Percentiles rank a stretch among this genome's conserved stretches.
phyloP scores from a whole-genome alignment of 148 eudicot genomes.

The Chenopodium berlandieri region DNA sequence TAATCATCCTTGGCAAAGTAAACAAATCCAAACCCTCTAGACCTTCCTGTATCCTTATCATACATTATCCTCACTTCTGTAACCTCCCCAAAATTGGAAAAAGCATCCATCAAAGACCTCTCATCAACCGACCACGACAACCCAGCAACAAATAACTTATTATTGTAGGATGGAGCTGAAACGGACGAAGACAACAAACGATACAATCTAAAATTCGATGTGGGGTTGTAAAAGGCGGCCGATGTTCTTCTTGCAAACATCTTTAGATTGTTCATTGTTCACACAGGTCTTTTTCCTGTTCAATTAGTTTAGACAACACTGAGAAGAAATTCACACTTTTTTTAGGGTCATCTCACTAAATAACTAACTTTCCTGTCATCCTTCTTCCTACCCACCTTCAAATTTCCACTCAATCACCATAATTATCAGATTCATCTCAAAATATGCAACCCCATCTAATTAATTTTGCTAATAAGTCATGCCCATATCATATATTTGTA shows the following conservation, averaged over 20 bases:
- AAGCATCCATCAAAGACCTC: slow-evolving; percentile 63
- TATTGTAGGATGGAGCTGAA: slow-evolving; percentile 32
- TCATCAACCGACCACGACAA: slow-evolving; percentile 81
- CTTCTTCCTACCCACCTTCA: not conserved
- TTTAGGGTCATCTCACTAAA: not conserved
- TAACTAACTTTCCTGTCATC: not conserved
- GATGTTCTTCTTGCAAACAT: slow-evolving; percentile 35
- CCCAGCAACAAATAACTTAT: slow-evolving; percentile 71
- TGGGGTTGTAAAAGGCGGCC: slow-evolving; percentile 22
- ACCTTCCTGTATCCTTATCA: slow-evolving; percentile 70
- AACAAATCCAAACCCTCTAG: slow-evolving; percentile 93
- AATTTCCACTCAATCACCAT: not conserved
- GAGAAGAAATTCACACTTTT: not conserved
- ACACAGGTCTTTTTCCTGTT: slow-evolving; percentile 16
- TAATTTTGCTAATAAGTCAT: not conserved
- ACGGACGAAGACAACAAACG: slow-evolving; percentile 39
- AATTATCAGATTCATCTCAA: not conserved
- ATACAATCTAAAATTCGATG: slow-evolving; percentile 30
- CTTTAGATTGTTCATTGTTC: slow-evolving; percentile 31
- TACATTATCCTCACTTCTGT: slow-evolving; percentile 86
- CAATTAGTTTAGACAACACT: slow-evolving; percentile 13
- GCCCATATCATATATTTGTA: not conserved
- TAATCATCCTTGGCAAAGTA: slow-evolving; percentile 58
- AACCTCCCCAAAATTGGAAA: slow-evolving; percentile 66
- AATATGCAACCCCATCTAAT: not conserved